phyloP scores from a whole-genome alignment of 2,329 filamentous ascomycete species.

The Dothistroma septosporum region DNA sequence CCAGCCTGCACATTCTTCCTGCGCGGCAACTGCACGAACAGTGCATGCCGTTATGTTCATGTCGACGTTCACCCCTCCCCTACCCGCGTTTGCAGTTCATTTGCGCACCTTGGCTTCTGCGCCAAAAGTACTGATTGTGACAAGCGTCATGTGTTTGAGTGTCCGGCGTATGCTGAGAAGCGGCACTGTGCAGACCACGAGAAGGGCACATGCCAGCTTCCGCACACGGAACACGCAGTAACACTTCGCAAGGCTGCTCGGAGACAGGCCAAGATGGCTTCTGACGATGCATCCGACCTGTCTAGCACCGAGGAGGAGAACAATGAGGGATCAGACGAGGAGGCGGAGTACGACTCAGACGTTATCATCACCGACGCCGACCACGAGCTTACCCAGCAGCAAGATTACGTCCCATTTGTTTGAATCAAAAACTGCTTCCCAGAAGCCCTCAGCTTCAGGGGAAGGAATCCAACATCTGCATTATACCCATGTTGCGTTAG shows the following conservation, averaged over 20 bases:
- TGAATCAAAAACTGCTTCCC: slow-evolving; percentile 1
- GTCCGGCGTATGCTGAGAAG: slow-evolving; percentile 89
- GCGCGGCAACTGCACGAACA: slow-evolving; percentile 83
- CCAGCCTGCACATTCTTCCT: slow-evolving; percentile 87
- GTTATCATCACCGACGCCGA: slow-evolving; percentile 34
- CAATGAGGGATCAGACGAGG: slow-evolving; percentile 36
- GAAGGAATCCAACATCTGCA: neutral
- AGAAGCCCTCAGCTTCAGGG: neutral
- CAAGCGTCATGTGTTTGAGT: slow-evolving; percentile 79
- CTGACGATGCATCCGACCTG: slow-evolving; percentile 51
- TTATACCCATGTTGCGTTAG: neutral
- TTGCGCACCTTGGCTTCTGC: slow-evolving; percentile 86
- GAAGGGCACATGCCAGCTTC: slow-evolving; percentile 66
- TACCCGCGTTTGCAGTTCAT: slow-evolving; percentile 69
- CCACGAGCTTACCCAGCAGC: slow-evolving; percentile 50
- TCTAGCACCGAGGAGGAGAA: slow-evolving; percentile 70
- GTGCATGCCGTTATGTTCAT: slow-evolving; percentile 82
- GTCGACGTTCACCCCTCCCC: slow-evolving; percentile 71
- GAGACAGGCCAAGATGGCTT: slow-evolving; percentile 37
- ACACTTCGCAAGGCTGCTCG: slow-evolving; percentile 61
- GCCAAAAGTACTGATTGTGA: slow-evolving; percentile 72
- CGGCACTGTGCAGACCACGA: slow-evolving; percentile 71
- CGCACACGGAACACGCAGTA: slow-evolving; percentile 82
- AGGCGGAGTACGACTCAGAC: slow-evolving; percentile 61
- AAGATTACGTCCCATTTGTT: slow-evolving; percentile 50